Evolutionary conservation across 257 asterid species (phyloP).

Genomic region (Solanum tacnaense): DNA sequence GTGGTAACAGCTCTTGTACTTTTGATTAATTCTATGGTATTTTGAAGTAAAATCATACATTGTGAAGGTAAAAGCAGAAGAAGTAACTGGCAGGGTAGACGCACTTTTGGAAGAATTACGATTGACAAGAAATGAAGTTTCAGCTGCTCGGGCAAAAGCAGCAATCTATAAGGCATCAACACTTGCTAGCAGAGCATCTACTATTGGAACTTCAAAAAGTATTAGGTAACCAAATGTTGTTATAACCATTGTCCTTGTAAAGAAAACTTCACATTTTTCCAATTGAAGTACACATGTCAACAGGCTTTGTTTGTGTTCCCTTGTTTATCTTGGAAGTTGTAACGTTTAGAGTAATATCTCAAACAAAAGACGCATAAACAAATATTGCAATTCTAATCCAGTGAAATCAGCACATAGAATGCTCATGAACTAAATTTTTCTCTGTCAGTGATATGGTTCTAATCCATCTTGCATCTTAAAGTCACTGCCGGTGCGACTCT

Average conservation of each 20-base stretch:
- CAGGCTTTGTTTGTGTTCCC: neutral
- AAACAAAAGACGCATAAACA: neutral
- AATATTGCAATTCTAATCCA: neutral
- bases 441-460: neutral
- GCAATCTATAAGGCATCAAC: slow-evolving; percentile 73
- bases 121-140: slow-evolving; percentile 55
- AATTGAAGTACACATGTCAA: neutral
- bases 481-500: neutral
- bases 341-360: neutral
- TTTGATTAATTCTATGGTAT: neutral
- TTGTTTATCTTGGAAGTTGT: neutral
- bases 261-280: neutral
- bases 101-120: slow-evolving; percentile 73
- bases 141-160: slow-evolving; percentile 72
- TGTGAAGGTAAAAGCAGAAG: slow-evolving; percentile 80
- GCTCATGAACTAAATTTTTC: neutral
- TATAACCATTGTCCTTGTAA: neutral
- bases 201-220: slow-evolving; percentile 46
- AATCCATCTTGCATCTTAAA: neutral
- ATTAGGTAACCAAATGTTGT: slow-evolving; percentile 30
- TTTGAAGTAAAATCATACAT: neutral
- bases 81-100: slow-evolving; percentile 59
- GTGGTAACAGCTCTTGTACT: neutral
- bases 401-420: neutral
- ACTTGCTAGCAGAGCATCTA: slow-evolving; percentile 33